A percentile compares a stretch with the other conserved stretches of the same genome.
phyloP scores from a whole-genome alignment of 2,329 filamentous ascomycete species.

The Grosmannia clavigera region DNA sequence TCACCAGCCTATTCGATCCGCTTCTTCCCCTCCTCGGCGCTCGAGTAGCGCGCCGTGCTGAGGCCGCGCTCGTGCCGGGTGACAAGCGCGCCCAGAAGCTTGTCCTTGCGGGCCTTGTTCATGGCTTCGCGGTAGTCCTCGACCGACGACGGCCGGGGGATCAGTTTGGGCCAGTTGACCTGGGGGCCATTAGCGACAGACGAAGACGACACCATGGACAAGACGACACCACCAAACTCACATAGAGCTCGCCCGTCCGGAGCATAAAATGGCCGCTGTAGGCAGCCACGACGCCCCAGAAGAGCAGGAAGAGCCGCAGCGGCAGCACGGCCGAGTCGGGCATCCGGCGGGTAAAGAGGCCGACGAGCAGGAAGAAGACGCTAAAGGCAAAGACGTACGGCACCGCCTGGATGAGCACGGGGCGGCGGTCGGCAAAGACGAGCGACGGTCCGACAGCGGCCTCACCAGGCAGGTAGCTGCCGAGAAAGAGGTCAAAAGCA shows the following conservation, averaged over 20 bases:
- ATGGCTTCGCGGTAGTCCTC: conserved; percentile 87
- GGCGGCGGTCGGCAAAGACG: conserved; percentile 74
- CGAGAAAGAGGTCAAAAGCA: conserved; percentile 88
- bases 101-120: conserved; percentile 68
- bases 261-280: conserved; percentile 71
- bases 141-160: conserved; percentile 71
- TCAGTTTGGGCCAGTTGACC: conserved; percentile 98
- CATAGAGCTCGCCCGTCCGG: conserved; percentile 82
- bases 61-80: conserved; percentile 67
- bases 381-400: conserved; percentile 84
- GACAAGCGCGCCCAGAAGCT: conserved; percentile 65
- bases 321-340: conserved; percentile 70
- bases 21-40: conserved; percentile 95
- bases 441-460: conserved; percentile 56
- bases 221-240: conserved; percentile 28
- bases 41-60: conserved; percentile 70
- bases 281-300: conserved; percentile 58
- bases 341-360: conserved; percentile 56
- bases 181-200: conserved; percentile 23
- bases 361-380: conserved; percentile 69
- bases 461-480: conserved; percentile 65
- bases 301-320: conserved; percentile 65
- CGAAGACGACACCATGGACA: not conserved
- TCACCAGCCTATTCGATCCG: conserved; percentile 59
- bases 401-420: conserved; percentile 80